phyloP scores from a whole-genome alignment of 2,329 filamentous ascomycete genomes.

The Aspergillus ochraceus region DNA sequence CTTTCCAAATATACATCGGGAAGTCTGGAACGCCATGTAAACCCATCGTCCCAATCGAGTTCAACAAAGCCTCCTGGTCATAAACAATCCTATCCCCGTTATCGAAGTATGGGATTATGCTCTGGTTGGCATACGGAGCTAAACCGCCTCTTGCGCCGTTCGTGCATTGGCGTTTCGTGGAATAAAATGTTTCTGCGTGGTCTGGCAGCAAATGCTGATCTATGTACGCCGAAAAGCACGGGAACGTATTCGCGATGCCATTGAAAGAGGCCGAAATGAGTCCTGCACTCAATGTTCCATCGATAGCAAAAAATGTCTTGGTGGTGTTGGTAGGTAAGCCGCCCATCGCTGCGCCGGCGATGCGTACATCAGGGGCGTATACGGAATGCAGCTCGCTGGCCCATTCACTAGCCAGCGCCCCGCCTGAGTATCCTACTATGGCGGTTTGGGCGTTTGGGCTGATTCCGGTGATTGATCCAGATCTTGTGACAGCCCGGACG shows the following conservation, averaged over 20 bases:
- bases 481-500: slow-evolving; percentile 38
- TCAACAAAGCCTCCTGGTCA: not conserved
- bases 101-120: not conserved
- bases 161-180: not conserved
- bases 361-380: slow-evolving; percentile 52
- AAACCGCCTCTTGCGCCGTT: not conserved
- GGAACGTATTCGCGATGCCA: not conserved
- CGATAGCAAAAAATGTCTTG: not conserved
- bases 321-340: slow-evolving; percentile 44
- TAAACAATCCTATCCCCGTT: not conserved
- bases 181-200: not conserved
- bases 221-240: not conserved
- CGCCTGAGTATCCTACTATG: slow-evolving; percentile 56
- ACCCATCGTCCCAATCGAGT: not conserved
- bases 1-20: slow-evolving; percentile 2
- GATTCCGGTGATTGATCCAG: slow-evolving; percentile 22
- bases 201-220: not conserved
- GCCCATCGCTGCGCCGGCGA: slow-evolving; percentile 49
- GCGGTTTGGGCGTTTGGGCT: slow-evolving; percentile 30
- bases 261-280: slow-evolving; percentile 1
- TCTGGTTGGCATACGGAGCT: not conserved
- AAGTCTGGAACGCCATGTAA: not conserved
- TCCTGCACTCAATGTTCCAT: not conserved
- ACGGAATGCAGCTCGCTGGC: slow-evolving; percentile 50
- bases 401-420: slow-evolving; percentile 49